Percentiles rank a stretch among this genome's conserved stretches.
These are phyloP conservation scores for Purpureocillium lavendulum DNA, from an alignment of 2,329 filamentous ascomycete species.

Conservation along the genomic window DNA sequence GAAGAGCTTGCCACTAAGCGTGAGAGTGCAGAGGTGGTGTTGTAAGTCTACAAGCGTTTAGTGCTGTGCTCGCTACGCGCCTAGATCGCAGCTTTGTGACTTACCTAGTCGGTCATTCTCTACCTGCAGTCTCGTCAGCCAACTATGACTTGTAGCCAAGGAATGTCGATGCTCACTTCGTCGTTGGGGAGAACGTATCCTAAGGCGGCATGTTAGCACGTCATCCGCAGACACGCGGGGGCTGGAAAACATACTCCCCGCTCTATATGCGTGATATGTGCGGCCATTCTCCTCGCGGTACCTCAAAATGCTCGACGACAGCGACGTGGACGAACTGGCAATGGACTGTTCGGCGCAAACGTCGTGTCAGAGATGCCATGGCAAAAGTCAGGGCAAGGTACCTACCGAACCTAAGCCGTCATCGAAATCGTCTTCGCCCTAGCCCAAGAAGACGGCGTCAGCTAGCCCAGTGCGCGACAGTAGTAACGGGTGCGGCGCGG, in stretches of 20 bases:
- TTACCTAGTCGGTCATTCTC: constrained; percentile 22
- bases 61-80: not conserved
- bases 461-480: too few species aligned
- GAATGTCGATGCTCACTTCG: constrained; percentile 10
- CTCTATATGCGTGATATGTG: constrained; percentile 26
- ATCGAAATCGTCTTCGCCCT: constrained; percentile 1
- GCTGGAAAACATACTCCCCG: constrained; percentile 13
- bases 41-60: constrained; percentile 19
- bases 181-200: constrained; percentile 22
- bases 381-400: not conserved
- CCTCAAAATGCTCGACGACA: constrained; percentile 25
- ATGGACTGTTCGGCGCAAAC: constrained; percentile 1
- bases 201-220: constrained; percentile 1
- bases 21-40: constrained; percentile 25
- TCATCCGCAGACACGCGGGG: not conserved
- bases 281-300: constrained; percentile 29
- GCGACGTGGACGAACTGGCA: constrained; percentile 13
- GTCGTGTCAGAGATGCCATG: too few species aligned
- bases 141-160: too few species aligned
- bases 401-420: constrained; percentile 5
- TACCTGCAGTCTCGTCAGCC: constrained; percentile 9
- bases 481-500: too few species aligned
- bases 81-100: not conserved
- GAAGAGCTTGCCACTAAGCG: constrained; percentile 20
- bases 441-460: too few species aligned